Evolutionary conservation across 1,139 yeast genomes (phyloP).

Genomic region (Suhomyces ambrosiae): DNA sequence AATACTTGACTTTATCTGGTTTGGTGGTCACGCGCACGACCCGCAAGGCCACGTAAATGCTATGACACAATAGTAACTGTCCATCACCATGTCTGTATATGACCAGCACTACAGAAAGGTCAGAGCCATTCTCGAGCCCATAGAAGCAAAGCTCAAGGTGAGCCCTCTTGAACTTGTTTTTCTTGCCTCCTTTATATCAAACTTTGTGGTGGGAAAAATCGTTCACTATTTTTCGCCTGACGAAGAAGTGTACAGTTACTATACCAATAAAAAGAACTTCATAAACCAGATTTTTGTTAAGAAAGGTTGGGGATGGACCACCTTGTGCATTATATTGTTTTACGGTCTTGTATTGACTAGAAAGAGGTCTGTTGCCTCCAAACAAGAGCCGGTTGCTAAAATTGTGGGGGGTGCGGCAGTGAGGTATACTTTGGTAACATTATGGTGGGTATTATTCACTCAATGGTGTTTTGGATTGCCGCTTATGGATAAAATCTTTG

Average conservation of each 20-base stretch:
- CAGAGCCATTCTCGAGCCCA: conserved; percentile 8
- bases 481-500: conserved; percentile 82
- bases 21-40: background rate
- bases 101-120: conserved; percentile 21
- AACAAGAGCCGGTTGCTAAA: conserved; percentile 1
- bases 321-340: conserved; percentile 36
- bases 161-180: conserved; percentile 28
- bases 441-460: conserved; percentile 82
- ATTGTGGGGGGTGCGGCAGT: conserved; percentile 24
- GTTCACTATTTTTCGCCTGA: conserved; percentile 36
- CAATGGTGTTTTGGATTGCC: conserved; percentile 92
- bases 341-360: conserved; percentile 21
- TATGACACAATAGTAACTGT: conserved; percentile 4
- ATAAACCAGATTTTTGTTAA: conserved; percentile 79
- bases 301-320: conserved; percentile 93
- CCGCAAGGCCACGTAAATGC: conserved; percentile 3
- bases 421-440: conserved; percentile 55
- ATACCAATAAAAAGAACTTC: conserved; percentile 63
- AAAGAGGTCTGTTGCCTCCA: background rate
- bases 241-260: conserved; percentile 53
- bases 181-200: conserved; percentile 32
- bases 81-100: conserved; percentile 24
- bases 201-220: conserved; percentile 35
- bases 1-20: too few species aligned
- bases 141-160: conserved; percentile 15